Percentiles rank a stretch among this genome's conserved stretches.
phyloP scores from a whole-genome alignment of 2,329 filamentous ascomycete genomes.

The Talaromyces albobiverticillius region DNA sequence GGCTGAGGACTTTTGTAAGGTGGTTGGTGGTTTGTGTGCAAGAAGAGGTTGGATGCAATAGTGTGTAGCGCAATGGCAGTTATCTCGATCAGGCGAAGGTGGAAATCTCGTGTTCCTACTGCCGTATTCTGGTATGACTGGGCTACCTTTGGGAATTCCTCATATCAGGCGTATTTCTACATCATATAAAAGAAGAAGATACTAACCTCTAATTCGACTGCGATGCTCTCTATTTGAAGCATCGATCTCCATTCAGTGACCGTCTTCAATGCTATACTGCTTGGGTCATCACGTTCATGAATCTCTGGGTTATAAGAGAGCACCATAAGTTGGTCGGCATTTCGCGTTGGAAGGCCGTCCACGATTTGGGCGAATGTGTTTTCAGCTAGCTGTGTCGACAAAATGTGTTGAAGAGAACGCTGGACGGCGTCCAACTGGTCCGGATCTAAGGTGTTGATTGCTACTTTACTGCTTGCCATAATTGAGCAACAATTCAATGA shows the following conservation, averaged over 20 bases:
- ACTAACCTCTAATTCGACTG: neutral
- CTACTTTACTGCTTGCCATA: neutral
- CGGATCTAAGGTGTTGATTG: conserved; percentile 5
- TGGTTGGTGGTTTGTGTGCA: neutral
- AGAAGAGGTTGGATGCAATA: neutral
- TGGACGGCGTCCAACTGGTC: conserved; percentile 8
- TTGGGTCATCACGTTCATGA: neutral
- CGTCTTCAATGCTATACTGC: neutral
- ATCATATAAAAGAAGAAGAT: too few relatives aligned
- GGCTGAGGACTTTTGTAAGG: neutral
- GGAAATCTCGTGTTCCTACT: too few relatives aligned
- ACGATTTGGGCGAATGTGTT: conserved; percentile 13
- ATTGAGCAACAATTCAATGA: too few relatives aligned
- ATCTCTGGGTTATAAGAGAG: neutral
- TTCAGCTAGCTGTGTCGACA: conserved; percentile 6
- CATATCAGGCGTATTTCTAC: too few relatives aligned
- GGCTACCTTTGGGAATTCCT: too few relatives aligned
- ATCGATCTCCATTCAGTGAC: neutral
- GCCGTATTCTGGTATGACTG: too few relatives aligned
- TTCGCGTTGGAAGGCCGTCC: conserved; percentile 14
- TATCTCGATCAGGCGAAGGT: too few relatives aligned
- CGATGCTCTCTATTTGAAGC: neutral
- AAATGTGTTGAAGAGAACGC: conserved; percentile 1
- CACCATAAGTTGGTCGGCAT: conserved; percentile 6
- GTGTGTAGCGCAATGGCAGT: too few relatives aligned